These are phyloP conservation scores for Coemansia sp. DNA, from an alignment of 192 early-diverging fungal species.

Conservation along the genomic window DNA sequence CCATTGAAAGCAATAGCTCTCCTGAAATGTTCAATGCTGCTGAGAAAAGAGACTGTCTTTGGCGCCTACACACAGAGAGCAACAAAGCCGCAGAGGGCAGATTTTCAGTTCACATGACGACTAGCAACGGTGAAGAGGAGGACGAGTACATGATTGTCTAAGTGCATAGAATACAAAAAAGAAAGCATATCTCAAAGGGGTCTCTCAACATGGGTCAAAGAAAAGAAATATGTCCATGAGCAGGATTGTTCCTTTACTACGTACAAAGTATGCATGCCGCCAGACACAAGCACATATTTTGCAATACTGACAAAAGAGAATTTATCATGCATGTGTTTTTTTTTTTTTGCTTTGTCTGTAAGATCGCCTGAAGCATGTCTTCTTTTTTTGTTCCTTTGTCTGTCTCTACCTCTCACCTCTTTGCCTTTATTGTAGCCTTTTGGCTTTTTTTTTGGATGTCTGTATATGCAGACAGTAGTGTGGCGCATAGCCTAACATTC, in stretches of 20 bases:
- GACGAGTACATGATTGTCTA: not conserved
- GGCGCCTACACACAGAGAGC: no score
- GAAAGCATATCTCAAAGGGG: not conserved
- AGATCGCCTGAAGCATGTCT: not conserved
- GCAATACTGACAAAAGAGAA: not conserved
- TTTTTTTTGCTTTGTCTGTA: not conserved
- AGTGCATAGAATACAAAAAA: not conserved
- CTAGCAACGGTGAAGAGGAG: not conserved
- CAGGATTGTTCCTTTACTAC: no score
- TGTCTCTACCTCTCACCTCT: not conserved
- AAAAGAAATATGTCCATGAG: not conserved
- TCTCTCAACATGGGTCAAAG: not conserved
- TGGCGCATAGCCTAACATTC: not conserved
- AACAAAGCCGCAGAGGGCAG: not conserved
- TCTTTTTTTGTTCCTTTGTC: not conserved
- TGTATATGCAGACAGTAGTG: not conserved
- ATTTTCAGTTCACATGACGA: not conserved
- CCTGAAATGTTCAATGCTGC: not conserved
- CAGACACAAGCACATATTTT: no score
- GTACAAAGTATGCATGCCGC: no score
- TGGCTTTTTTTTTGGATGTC: not conserved
- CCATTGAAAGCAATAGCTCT: not conserved
- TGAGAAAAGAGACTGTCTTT: not conserved
- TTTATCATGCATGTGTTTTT: not conserved
- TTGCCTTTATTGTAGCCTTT: not conserved